Conservation (phyloP, 2,329 filamentous ascomycete genomes). For the Cercospora nicotianae region DNA sequence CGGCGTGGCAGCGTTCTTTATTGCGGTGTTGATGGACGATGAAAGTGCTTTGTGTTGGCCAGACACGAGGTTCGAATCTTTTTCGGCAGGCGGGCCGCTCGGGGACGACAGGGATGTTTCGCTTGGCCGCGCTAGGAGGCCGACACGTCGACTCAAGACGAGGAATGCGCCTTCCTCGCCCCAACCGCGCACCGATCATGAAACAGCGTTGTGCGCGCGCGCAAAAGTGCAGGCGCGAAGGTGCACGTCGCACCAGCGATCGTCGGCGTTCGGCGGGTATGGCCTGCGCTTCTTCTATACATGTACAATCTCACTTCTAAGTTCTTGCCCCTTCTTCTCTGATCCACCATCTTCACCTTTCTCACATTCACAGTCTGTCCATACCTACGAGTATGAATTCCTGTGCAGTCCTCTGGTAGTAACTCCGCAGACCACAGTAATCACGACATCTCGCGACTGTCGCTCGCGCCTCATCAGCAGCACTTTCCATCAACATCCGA, state of each 20-base stretch:
- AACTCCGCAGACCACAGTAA: not conserved
- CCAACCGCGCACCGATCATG: not conserved
- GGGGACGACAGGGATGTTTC: not conserved
- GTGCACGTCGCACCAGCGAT: not conserved
- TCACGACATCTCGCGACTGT: not conserved
- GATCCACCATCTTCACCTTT: not conserved
- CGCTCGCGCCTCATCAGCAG: not conserved
- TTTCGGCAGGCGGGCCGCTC: not conserved
- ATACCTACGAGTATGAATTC: not conserved
- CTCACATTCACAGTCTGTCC: not conserved
- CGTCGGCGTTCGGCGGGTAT: not conserved
- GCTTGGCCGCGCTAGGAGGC: not conserved
- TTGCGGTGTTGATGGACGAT: not conserved
- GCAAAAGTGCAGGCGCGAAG: conserved; percentile 2
- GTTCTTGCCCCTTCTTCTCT: not conserved
- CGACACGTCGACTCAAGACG: not conserved
- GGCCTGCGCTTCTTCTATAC: not conserved
- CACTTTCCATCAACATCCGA: not conserved
- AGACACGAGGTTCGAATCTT: not conserved
- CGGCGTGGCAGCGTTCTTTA: not conserved
- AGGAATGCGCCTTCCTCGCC: not conserved
- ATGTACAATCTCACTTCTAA: not conserved
- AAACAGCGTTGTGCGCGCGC: not conserved
- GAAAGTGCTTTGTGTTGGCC: not conserved
- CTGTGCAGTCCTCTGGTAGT: not conserved